Percentiles rank a stretch among this genome's conserved stretches.
These are phyloP conservation scores for Dictyostelium brefeldianum DNA, from an alignment of 78 protist genomes.

Conservation along the genomic window DNA sequence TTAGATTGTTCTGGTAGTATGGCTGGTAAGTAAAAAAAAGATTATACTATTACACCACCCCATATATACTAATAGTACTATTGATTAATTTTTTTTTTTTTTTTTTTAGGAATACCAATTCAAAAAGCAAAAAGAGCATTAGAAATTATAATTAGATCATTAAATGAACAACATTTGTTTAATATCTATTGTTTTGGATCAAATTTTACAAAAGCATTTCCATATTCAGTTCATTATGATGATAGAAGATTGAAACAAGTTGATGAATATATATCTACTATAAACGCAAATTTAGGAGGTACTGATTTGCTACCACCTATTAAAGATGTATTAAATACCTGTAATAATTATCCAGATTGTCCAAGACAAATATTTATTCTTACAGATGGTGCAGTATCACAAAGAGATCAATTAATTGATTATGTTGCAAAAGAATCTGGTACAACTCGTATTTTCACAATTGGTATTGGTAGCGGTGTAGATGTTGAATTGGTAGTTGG, in stretches of 20 bases:
- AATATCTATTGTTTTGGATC: slow-evolving; percentile 58
- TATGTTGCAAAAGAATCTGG: slow-evolving; percentile 19
- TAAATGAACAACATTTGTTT: slow-evolving; percentile 13
- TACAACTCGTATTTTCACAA: slow-evolving; percentile 49
- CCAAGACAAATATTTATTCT: slow-evolving; percentile 76
- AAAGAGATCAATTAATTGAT: slow-evolving; percentile 5
- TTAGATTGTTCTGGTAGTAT: slow-evolving; percentile 75
- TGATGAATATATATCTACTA: background rate
- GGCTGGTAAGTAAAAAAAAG: background rate
- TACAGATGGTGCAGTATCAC: slow-evolving; percentile 49
- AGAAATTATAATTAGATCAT: slow-evolving; percentile 44
- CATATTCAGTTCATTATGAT: background rate
- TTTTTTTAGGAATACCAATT: background rate
- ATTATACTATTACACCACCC: background rate
- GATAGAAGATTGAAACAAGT: slow-evolving; percentile 4
- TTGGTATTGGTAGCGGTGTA: slow-evolving; percentile 60
- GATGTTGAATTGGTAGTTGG: slow-evolving; percentile 26
- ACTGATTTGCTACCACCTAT: slow-evolving; percentile 60
- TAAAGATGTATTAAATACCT: background rate
- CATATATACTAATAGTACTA: background rate
- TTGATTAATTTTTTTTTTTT: background rate
- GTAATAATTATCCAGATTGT: background rate
- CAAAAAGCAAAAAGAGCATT: background rate
- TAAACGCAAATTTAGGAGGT: slow-evolving; percentile 67
- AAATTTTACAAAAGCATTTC: background rate